Evolutionary conservation across 345 rosid genomes (phyloP), one percentile per base, ranked within the genome.

Genomic region (Camelina hispida): DNA sequence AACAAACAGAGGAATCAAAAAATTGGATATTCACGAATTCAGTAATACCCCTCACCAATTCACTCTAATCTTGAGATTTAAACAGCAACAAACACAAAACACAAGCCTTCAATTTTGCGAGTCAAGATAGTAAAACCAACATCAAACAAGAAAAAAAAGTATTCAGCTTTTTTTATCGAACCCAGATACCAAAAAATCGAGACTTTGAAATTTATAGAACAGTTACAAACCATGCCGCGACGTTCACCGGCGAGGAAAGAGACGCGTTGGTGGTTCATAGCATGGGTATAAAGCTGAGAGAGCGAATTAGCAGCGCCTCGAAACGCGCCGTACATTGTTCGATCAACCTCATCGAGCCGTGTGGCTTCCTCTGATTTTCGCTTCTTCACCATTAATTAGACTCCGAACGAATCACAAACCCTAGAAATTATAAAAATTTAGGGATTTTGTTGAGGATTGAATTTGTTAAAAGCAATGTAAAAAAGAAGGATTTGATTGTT

Each of bases 241-340:
- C 96, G 96, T 79, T 90, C 96, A 5, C 96, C 93, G 60, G 96
- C 84, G 68, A 84, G 96, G 85, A 88, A 88, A 78, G 91, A 85
- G 67, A 84, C 85, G 44, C 89, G 89, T 80, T 88, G 91, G 53
- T 90, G 89, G 65, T 78, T 88, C 93, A 88, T 87, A 73, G 96
- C 82, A 69, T 88, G 93, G 0, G 91, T 83, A 74, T 94, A 91
- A 44, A 94, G 98, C 86, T 90, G 98, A 16, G 97, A 91, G 5
- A 94, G 87, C 15, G 96, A 94, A 78, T 91, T 94, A 66, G 98
- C 98, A 18, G 96, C 98, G 79, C 92, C 84, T 59, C 97, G 87
- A 78, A 94, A 94, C 57, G 95, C 85, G 46, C 87, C 77, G 78
- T 94, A 87, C 88, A 91, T 88, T 79, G 90, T 91, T 69, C 96